Evolutionary conservation across 2,329 filamentous ascomycete genomes (phyloP), one percentile per base, ranked within the genome.

Genomic region (Epichloe baconii): DNA sequence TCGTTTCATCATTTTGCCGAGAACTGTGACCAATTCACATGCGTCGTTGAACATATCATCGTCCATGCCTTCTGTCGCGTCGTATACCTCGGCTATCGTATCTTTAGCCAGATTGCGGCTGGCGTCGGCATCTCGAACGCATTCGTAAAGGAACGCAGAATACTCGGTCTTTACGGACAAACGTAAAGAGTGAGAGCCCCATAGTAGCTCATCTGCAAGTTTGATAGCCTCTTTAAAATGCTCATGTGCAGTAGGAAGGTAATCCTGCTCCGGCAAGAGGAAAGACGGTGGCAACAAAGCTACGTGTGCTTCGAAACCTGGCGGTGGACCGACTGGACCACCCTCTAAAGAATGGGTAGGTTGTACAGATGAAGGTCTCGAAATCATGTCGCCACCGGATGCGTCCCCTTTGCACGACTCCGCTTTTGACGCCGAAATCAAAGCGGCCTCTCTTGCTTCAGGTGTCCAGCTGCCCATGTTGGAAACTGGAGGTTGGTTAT

Each of bases 11-110:
- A 96, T 93, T 61, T 84, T 87, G 6, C 88, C 88, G 1, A 97
- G 68, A 0, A 93, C 83, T 1, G 86, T 85, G 8, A 97, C 90
- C 12, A 96, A 76, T 61, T 91, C 86, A 52, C 88, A 89, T 0
- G 90, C 88, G 65, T 97, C 93, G 57, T 86, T 81, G 64, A 96
- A 98, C 73, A 93, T 94, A 58, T 94, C 88, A 61, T 97, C 90
- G 53, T 94, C 88, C 81, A 97, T 91, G 19, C 87, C 88, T 66
- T 96, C 90, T 49, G 85, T 82, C 1, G 89, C 88, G 52, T 89
- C 85, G 63, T 96, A 96, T 1, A 96, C 91, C 59, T 95, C 88
- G 42, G 86, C 78, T 54, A 97, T 93, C 3, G 90, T 88, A 38
- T 83, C 77, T 60, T 87, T 85, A 11, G 93, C 91, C 14, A 96